These are phyloP conservation scores for Corymbia maculata DNA, from an alignment of 345 rosid species.

Conservation along the genomic window DNA sequence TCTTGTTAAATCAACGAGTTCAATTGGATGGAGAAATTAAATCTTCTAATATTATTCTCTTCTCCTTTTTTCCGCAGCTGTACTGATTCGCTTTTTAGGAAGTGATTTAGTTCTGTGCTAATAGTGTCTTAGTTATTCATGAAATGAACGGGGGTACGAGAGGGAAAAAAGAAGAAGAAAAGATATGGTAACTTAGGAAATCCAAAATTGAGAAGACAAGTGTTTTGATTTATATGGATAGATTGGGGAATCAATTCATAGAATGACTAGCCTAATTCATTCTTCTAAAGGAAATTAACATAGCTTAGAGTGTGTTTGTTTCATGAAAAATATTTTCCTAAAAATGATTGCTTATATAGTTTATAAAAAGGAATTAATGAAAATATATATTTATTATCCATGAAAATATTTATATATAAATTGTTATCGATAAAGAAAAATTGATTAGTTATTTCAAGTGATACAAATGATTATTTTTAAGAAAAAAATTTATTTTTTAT, in stretches of 20 bases:
- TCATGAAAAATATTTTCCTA: not conserved
- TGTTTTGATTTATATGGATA: not conserved
- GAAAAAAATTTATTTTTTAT: fast-evolving
- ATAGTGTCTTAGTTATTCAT: not conserved
- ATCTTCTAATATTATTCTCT: not conserved
- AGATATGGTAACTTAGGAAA: not conserved
- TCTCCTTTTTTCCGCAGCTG: not conserved
- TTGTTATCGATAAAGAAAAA: too few species aligned
- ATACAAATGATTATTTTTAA: not conserved
- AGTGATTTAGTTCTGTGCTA: not conserved
- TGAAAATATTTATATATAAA: fast-evolving
- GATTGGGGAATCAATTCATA: not conserved
- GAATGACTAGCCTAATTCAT: not conserved
- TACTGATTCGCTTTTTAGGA: fast-evolving
- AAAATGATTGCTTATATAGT: fast-evolving
- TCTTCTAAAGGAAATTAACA: not conserved
- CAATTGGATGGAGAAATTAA: not conserved
- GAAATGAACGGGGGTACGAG: not conserved
- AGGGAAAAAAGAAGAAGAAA: too few species aligned
- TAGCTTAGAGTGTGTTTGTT: not conserved
- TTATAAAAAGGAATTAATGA: not conserved
- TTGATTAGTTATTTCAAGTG: not conserved
- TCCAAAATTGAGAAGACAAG: not conserved
- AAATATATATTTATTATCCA: not conserved
- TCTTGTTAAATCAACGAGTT: not conserved